Conservation (phyloP, 768 basidiomycete species). For the Lactarius sp. region DNA sequence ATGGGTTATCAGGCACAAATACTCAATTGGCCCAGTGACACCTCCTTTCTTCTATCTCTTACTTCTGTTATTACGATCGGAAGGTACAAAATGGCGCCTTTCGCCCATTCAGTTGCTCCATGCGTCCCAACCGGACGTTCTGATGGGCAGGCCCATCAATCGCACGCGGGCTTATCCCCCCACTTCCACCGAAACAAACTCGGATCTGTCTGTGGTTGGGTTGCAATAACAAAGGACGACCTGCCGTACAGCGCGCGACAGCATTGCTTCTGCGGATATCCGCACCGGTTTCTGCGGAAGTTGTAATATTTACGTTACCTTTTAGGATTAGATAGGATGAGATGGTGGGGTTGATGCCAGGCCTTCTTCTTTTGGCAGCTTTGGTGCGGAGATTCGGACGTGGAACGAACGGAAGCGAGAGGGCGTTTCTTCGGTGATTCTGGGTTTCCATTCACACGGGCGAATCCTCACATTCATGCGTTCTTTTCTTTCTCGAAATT, state of each 20-base stretch:
- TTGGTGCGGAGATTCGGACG: not conserved
- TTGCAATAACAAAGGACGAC: not conserved
- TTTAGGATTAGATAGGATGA: not conserved
- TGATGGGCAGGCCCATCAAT: not conserved
- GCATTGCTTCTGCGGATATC: not conserved
- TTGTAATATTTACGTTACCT: slow-evolving; percentile 13
- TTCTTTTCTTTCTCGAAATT: not conserved
- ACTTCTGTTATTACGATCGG: not conserved
- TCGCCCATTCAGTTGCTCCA: not conserved
- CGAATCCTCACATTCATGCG: not conserved
- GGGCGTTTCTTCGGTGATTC: not conserved
- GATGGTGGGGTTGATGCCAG: not conserved
- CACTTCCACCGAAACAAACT: not conserved
- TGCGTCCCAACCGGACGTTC: not conserved
- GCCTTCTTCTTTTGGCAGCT: not conserved
- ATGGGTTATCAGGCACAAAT: not conserved
- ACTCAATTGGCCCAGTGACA: not conserved
- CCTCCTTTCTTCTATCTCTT: not conserved
- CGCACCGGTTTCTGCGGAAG: not conserved
- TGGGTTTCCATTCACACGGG: not conserved
- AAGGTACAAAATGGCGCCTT: not conserved
- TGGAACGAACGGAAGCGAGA: not conserved
- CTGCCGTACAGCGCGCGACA: not conserved
- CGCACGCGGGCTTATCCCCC: not conserved
- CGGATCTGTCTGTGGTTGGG: not conserved